These are phyloP conservation scores for Penicillium sp. DNA, from an alignment of 2,329 filamentous ascomycete genomes.

Conservation along the genomic window DNA sequence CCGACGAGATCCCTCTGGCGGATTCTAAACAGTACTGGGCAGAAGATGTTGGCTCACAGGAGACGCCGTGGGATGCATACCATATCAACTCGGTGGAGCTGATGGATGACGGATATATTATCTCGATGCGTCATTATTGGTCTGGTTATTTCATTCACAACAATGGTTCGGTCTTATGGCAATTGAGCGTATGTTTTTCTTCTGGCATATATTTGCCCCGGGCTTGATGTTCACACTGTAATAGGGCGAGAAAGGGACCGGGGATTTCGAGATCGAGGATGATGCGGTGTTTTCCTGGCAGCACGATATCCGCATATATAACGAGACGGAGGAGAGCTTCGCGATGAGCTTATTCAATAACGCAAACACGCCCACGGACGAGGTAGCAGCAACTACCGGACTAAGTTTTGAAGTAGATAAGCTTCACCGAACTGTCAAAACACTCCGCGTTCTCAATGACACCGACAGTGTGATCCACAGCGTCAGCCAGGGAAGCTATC, in stretches of 20 bases:
- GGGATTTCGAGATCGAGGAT: constrained; percentile 33
- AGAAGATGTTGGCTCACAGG: constrained; percentile 23
- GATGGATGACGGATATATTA: constrained; percentile 39
- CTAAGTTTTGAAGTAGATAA: constrained; percentile 30
- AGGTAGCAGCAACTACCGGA: constrained; percentile 28
- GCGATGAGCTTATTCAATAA: constrained; percentile 40
- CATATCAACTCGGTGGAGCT: constrained; percentile 42
- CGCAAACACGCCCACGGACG: constrained; percentile 32
- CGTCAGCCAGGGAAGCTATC: constrained; percentile 37
- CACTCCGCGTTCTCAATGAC: constrained; percentile 30
- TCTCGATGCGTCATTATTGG: constrained; percentile 44
- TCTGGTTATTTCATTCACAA: constrained; percentile 37
- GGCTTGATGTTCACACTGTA: not conserved
- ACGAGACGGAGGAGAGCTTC: constrained; percentile 39
- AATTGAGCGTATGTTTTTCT: constrained; percentile 27
- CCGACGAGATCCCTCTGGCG: constrained; percentile 35
- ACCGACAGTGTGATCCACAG: constrained; percentile 30
- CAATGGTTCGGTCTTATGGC: constrained; percentile 38
- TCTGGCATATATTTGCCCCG: too few species aligned
- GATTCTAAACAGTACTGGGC: constrained; percentile 32
- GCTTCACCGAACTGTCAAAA: constrained; percentile 28
- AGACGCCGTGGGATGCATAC: constrained; percentile 41
- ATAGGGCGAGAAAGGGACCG: constrained; percentile 30
- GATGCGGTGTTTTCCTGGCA: constrained; percentile 36
- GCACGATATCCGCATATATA: constrained; percentile 43